Base-by-base conservation (phyloP, 2,329 filamentous ascomycete species). In the Aspergillus floridensis region DNA sequence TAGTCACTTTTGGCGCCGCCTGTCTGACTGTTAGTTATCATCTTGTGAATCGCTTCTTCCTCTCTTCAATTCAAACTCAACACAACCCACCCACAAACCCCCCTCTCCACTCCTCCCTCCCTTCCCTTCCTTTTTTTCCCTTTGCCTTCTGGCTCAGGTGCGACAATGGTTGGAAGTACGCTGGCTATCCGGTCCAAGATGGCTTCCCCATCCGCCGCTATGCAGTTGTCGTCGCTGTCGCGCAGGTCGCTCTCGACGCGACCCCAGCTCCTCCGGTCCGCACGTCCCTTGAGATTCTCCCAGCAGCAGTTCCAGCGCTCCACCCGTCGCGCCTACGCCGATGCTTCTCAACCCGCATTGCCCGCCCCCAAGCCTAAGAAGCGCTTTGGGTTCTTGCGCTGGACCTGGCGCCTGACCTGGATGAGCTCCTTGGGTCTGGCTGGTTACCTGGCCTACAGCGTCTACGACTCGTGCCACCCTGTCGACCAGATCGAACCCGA, bases 401-500 rank as follows among this genome's bases (percentile, higher is more conserved):
- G 90, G 88, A 79, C 88, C 59, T 98, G 92, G 90, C 87, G 95
- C 69, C 74, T 92, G 70, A 90, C 89, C 58, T 92, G 93, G 74
- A 78, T 97, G 65, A 89, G 90, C 57, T 76, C 86, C 61, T 76
- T 95, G 63, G 90, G 84, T 64, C 82, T 88, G 59, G 73, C 90
- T 47, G 91, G 81, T 65, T 92, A 88, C 73, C 80, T 93, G 60
- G 85, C 84, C 68, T 97, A 95, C 76, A 85, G 86, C 72, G 89
- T 97, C 79, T 97, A 93, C 77, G 81, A 88, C 53, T 87, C 91
- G 74, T 88, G 91, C 70, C 85, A 96, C 76, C 93, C 93, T 10
- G 83, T 84, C 47, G 89, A 93, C 56, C 95, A 98, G 81, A 80
- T 84, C 60, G 81, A 86, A 64, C 87, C 90, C 19, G 92, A 97